These are phyloP conservation scores for Colletotrichum lini DNA, from an alignment of 2,329 filamentous ascomycete genomes.

Conservation along the genomic window DNA sequence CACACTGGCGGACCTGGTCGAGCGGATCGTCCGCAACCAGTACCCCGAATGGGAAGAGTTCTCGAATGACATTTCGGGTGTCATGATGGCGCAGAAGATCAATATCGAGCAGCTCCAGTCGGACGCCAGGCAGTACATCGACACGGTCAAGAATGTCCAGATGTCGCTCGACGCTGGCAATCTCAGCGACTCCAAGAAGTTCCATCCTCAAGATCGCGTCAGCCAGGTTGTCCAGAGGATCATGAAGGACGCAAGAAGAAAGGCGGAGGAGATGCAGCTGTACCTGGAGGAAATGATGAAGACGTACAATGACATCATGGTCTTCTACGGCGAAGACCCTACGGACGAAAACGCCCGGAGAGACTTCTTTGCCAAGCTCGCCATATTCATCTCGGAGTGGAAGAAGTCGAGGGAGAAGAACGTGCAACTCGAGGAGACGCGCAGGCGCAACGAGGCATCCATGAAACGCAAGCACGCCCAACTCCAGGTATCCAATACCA, in stretches of 20 bases:
- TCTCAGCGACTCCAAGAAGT: conserved; percentile 95
- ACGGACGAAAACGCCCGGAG: conserved; percentile 92
- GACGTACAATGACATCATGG: conserved; percentile 95
- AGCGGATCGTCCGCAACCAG: conserved; percentile 95
- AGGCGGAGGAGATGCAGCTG: conserved; percentile 94
- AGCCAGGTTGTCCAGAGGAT: conserved; percentile 89
- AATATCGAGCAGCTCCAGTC: conserved; percentile 92
- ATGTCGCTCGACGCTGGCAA: conserved; percentile 93
- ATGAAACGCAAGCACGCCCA: conserved; percentile 92
- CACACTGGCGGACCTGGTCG: conserved; percentile 94
- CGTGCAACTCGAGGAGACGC: conserved; percentile 82
- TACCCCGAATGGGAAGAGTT: conserved; percentile 97
- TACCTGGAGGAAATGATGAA: conserved; percentile 94
- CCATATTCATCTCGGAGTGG: conserved; percentile 92
- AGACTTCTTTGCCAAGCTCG: conserved; percentile 96
- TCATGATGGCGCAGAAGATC: conserved; percentile 86
- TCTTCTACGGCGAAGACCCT: conserved; percentile 95
- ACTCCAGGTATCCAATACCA: conserved; percentile 67
- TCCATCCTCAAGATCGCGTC: conserved; percentile 97
- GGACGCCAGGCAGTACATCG: conserved; percentile 93
- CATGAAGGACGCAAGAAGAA: conserved; percentile 97
- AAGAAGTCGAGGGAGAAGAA: conserved; percentile 98
- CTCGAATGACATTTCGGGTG: conserved; percentile 84
- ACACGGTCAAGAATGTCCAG: conserved; percentile 95
- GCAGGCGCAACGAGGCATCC: conserved; percentile 88